A percentile compares a stretch with the other conserved stretches of the same genome.
phyloP scores from a whole-genome alignment of 176 grass and related monocot species.

The Triticum urartu region DNA sequence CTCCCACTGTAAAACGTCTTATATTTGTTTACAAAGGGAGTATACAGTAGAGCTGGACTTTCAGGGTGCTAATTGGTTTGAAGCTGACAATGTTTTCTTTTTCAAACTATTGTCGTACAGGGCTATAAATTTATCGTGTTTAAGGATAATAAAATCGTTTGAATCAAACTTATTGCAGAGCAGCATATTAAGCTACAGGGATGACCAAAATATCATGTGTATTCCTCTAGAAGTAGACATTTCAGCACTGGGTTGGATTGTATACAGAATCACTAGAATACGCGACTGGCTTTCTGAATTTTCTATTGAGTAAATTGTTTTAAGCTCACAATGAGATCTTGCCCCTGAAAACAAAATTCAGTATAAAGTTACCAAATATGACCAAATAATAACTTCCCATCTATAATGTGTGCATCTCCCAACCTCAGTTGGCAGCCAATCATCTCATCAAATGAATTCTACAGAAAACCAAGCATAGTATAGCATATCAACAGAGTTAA shows the following conservation, averaged over 20 bases:
- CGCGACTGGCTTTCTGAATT: neutral
- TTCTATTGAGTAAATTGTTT: neutral
- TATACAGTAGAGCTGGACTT: no score
- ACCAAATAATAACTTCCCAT: neutral
- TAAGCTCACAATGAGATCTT: neutral
- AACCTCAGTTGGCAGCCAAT: neutral
- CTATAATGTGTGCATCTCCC: neutral
- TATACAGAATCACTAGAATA: neutral
- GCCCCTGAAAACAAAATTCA: neutral
- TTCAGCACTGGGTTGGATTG: neutral
- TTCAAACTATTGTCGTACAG: neutral
- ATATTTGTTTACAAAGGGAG: no score
- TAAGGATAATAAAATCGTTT: neutral
- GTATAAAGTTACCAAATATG: neutral
- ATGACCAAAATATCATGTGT: no score
- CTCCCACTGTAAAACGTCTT: no score
- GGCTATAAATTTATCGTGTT: neutral
- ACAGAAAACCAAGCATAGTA: no score
- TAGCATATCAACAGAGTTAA: no score
- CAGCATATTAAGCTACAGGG: no score
- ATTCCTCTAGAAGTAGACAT: neutral
- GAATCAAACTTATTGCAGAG: no score
- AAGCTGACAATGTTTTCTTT: no score
- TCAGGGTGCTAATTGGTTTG: no score
- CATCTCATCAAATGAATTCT: neutral